A percentile compares a stretch with the other conserved stretches of the same genome.
Evolutionary conservation across 2,329 filamentous ascomycete species (phyloP).

Genomic region (Blumeria hordei): DNA sequence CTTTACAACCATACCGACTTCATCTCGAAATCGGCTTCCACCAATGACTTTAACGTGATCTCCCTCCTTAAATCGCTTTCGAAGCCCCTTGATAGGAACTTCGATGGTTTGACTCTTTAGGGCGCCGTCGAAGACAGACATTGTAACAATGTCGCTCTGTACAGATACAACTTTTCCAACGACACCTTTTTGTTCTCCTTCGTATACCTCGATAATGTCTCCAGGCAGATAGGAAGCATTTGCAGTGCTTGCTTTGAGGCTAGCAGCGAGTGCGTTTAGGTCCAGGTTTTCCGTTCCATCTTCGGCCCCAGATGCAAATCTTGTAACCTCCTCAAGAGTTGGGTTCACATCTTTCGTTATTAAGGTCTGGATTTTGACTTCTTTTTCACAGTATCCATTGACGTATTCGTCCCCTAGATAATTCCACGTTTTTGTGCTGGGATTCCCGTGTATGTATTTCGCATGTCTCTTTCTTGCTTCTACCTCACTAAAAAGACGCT

Average conservation of each 20-base stretch:
- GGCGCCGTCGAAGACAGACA: slow-evolving; percentile 63
- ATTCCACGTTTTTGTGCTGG: slow-evolving; percentile 40
- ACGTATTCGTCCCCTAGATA: slow-evolving; percentile 80
- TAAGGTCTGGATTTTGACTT: slow-evolving; percentile 72
- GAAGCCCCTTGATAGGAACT: slow-evolving; percentile 72
- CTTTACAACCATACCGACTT: slow-evolving; percentile 91
- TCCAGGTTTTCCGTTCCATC: slow-evolving; percentile 90
- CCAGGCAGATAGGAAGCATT: slow-evolving; percentile 74
- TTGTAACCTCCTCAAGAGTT: slow-evolving; percentile 83
- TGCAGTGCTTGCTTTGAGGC: slow-evolving; percentile 60
- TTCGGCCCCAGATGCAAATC: slow-evolving; percentile 67
- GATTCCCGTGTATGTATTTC: slow-evolving; percentile 25
- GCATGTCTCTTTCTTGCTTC: slow-evolving; percentile 79
- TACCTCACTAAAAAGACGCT: slow-evolving; percentile 73
- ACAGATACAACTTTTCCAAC: slow-evolving; percentile 68
- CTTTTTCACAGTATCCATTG: slow-evolving; percentile 81
- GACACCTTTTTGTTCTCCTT: slow-evolving; percentile 84
- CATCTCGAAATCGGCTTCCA: slow-evolving; percentile 78
- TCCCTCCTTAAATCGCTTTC: slow-evolving; percentile 78
- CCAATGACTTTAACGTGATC: slow-evolving; percentile 98
- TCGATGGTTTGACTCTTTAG: slow-evolving; percentile 68
- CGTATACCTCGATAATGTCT: slow-evolving; percentile 89
- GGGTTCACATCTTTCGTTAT: slow-evolving; percentile 81
- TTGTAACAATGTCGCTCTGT: slow-evolving; percentile 74
- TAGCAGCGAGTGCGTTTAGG: slow-evolving; percentile 70